Evolutionary conservation across 2,329 filamentous ascomycete genomes (phyloP), one percentile per base, ranked within the genome.

Genomic region (Pyrenophora tritici-repentis): DNA sequence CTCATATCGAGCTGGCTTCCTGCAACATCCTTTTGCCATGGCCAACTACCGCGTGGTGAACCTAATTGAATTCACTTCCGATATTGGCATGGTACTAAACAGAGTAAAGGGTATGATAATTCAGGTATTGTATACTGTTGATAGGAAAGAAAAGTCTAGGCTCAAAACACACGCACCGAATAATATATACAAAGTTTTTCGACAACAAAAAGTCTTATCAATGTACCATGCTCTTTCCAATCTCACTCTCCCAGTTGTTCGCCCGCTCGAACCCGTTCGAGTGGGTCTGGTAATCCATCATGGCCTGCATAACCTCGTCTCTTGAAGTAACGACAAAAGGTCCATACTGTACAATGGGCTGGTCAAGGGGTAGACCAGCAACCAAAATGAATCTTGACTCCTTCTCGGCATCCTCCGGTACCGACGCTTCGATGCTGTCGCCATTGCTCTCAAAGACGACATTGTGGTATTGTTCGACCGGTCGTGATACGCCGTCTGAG

Each of bases 401-500:
- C 61, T 83, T 80, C 31, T 82, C 80, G 0, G 88, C 89, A 37
- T 79, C 79, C 2, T 81, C 82, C 10, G 83, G 82, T 9, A 94
- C 89, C 42, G 84, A 82, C 2, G 87, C 85, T 56, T 88, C 81
- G 7, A 97, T 82, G 22, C 84, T 81, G 64, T 96, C 90, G 38
- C 93, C 93, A 22, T 83, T 79, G 58, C 86, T 83, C 65, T 91
- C 87, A 68, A 97, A 96, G 5, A 97, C 90, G 18, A 94, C 89
- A 70, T 94, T 97, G 76, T 97, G 86, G 72, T 86, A 97, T 68
- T 89, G 83, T 48, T 80, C 79, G 12, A 93, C 82, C 1, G 67
- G 67, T 26, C 67, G 58, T 20, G 68, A 71, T n/a, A 67, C 65
- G 37, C 66, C 62, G 42, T 55, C 61, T 0, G 68, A 66, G 0